phyloP scores from a whole-genome alignment of 139 green algal species.

The Chlorella sorokiniana region DNA sequence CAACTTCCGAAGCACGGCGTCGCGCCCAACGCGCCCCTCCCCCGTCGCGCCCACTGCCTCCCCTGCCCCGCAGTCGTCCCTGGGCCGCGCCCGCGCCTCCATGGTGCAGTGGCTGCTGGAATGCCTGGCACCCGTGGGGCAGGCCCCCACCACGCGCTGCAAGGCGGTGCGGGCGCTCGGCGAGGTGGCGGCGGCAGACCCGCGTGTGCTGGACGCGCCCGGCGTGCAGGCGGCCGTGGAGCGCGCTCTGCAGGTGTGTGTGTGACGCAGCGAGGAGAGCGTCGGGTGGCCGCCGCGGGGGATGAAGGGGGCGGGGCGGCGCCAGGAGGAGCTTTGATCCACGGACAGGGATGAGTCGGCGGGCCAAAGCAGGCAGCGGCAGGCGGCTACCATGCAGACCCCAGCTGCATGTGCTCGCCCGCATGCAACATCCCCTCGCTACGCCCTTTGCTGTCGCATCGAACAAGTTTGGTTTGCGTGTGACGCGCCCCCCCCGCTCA shows the following conservation, averaged over 20 bases:
- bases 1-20: too few species aligned
- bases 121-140: constrained; percentile 22
- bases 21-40: neutral
- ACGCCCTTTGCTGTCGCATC: neutral
- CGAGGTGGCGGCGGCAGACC: constrained; percentile 65
- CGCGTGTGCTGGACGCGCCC: constrained; percentile 55
- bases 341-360: too few species aligned
- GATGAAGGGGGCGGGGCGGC: too few species aligned
- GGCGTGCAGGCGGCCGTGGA: constrained; percentile 65
- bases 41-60: neutral
- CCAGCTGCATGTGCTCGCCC: too few species aligned
- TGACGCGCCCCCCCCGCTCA: neutral
- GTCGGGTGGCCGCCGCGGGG: too few species aligned
- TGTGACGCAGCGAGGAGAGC: neutral
- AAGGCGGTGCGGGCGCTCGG: constrained; percentile 75
- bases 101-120: constrained; percentile 63
- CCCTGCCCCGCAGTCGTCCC: constrained; percentile 22
- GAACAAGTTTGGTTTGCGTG: neutral
- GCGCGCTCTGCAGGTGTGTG: constrained; percentile 46
- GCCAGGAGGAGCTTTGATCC: too few species aligned
- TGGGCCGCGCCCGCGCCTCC: constrained; percentile 39
- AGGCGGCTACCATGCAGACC: too few species aligned
- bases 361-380: too few species aligned
- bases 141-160: constrained; percentile 47
- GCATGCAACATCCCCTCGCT: too few species aligned